Percentiles rank a stretch among this genome's conserved stretches.
Evolutionary conservation across 805 yeast genomes (phyloP).

Genomic region (Saccharomycopsis guyanensis): DNA sequence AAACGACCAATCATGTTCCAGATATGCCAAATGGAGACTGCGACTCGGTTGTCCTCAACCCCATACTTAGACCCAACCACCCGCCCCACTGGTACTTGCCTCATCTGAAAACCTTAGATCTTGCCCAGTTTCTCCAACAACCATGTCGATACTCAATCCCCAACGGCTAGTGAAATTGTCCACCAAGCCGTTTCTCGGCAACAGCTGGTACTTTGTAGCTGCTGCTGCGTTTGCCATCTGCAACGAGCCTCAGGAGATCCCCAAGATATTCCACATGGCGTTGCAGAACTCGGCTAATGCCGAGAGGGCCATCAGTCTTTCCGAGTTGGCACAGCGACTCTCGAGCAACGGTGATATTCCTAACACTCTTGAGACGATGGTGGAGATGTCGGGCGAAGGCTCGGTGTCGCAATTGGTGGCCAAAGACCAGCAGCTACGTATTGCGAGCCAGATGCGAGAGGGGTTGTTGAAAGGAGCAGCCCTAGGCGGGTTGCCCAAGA

Average conservation of each 20-base stretch:
- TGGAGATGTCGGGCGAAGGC: conserved; percentile 7
- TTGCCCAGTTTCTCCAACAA: too few species aligned
- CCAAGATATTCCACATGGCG: conserved; percentile 66
- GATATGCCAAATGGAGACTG: too few species aligned
- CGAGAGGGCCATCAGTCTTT: conserved; percentile 15
- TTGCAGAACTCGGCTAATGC: conserved; percentile 26
- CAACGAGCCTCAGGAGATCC: conserved; percentile 76
- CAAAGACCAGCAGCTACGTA: conserved; percentile 22
- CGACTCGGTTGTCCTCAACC: too few species aligned
- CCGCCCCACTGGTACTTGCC: too few species aligned
- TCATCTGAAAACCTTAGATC: too few species aligned
- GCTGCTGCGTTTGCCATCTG: conserved; percentile 77
- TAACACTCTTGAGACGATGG: conserved; percentile 10
- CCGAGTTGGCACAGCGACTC: not conserved
- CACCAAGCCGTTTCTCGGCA: conserved; percentile 44
- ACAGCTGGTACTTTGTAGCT: conserved; percentile 71
- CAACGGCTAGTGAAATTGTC: conserved; percentile 48
- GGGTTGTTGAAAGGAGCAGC: conserved; percentile 74
- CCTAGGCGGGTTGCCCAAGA: conserved; percentile 74
- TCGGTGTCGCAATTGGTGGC: conserved; percentile 4
- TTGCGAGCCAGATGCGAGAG: conserved; percentile 61
- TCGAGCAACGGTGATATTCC: conserved; percentile 17
- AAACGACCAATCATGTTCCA: too few species aligned
- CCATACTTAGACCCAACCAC: too few species aligned
- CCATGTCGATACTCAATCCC: conserved; percentile 37